Percentiles rank a stretch among this genome's conserved stretches.
Evolutionary conservation across 768 basidiomycete genomes (phyloP).

Genomic region (Grammothele lineata): DNA sequence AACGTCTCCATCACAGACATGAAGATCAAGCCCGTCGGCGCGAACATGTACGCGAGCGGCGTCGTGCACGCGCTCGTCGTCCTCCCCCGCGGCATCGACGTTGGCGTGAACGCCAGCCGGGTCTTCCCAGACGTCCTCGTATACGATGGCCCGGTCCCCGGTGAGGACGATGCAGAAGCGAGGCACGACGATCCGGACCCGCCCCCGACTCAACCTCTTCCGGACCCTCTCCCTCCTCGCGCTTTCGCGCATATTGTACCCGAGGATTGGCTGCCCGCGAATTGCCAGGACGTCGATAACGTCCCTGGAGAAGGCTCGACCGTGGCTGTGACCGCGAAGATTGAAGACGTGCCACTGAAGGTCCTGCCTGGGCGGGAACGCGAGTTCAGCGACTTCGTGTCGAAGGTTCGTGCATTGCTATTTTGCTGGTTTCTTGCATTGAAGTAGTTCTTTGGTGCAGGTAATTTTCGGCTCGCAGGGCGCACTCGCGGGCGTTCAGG

Average conservation of each 20-base stretch:
- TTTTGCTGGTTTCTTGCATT: not conserved
- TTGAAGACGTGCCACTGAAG: conserved; percentile 71
- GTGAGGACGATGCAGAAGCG: conserved; percentile 5
- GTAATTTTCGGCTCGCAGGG: conserved; percentile 65
- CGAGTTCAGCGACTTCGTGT: conserved; percentile 71
- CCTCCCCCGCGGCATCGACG: conserved; percentile 64
- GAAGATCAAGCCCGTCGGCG: conserved; percentile 53
- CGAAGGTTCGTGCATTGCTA: conserved; percentile 53
- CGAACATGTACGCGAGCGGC: conserved; percentile 62
- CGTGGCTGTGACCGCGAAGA: conserved; percentile 57
- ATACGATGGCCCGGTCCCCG: conserved; percentile 60
- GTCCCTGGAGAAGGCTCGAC: conserved; percentile 46
- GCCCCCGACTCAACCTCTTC: conserved; percentile 47
- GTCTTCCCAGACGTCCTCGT: conserved; percentile 76
- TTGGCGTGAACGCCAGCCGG: conserved; percentile 56
- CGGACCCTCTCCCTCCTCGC: conserved; percentile 61
- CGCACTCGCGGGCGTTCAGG: conserved; percentile 65
- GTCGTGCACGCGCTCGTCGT: conserved; percentile 61
- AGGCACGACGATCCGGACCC: conserved; percentile 8
- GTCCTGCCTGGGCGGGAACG: conserved; percentile 75
- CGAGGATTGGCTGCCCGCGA: conserved; percentile 57
- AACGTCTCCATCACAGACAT: conserved; percentile 74
- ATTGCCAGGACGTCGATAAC: conserved; percentile 36
- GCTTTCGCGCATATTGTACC: conserved; percentile 78
- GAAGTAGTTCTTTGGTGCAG: conserved; percentile 29